These are phyloP conservation scores for Trichophyton rubrum DNA, from an alignment of 2,329 filamentous ascomycete species.

Conservation along the genomic window DNA sequence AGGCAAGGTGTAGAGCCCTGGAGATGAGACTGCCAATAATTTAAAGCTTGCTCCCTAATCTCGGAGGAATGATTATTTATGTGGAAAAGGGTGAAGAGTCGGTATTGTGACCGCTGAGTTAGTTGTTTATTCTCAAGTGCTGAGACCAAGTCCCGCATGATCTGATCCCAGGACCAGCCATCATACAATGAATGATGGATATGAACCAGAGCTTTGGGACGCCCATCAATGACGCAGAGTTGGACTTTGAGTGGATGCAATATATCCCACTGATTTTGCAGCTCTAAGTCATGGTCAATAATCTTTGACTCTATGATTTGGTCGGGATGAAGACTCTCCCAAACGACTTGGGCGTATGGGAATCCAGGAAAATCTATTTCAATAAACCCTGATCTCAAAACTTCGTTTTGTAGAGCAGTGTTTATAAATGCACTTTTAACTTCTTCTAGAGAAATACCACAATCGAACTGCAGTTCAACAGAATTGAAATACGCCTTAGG, in stretches of 20 bases:
- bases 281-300: conserved; percentile 30
- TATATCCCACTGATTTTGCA: conserved; percentile 25
- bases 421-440: conserved; percentile 40
- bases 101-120: conserved; percentile 45
- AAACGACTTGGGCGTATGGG: conserved; percentile 52
- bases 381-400: conserved; percentile 63
- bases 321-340: conserved; percentile 37
- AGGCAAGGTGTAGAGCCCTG: conserved; percentile 41
- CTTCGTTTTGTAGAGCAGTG: conserved; percentile 46
- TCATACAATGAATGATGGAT: conserved; percentile 82
- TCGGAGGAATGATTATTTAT: conserved; percentile 17
- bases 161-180: conserved; percentile 77
- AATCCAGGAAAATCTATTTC: conserved; percentile 34
- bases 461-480: conserved; percentile 50
- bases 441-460: conserved; percentile 22
- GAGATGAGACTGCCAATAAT: conserved; percentile 61
- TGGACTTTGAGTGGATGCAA: conserved; percentile 54
- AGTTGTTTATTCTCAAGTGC: conserved; percentile 32
- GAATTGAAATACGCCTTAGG: conserved; percentile 62
- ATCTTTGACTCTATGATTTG: conserved; percentile 35
- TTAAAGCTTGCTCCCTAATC: conserved; percentile 33
- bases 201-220: conserved; percentile 36
- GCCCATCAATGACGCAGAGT: conserved; percentile 26
- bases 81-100: conserved; percentile 44
- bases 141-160: conserved; percentile 53